Base-by-base conservation (phyloP, 768 basidiomycete species). In the Lentinula aciculospora region DNA sequence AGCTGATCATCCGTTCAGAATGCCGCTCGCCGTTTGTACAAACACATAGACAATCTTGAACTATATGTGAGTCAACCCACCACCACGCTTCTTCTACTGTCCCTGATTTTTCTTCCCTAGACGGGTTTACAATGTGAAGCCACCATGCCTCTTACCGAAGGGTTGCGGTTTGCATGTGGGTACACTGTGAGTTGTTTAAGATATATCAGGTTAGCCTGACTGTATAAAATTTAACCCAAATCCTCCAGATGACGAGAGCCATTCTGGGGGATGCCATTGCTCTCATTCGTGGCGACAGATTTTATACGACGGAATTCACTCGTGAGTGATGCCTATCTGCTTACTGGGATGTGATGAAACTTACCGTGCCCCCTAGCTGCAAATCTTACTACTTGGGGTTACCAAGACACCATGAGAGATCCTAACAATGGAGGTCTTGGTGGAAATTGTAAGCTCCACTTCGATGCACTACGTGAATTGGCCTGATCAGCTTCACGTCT, bases 361-460 rank as follows among this genome's bases (percentile, higher is more conserved):
- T 39, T 13, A 7, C 21, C 23, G 2, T 39, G 21, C 17, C 15
- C 13, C 54, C 6, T 64, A 89, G 87, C 89, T 9, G 77, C 74
- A 64, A 92, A 90, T 67, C 70, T 89, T 9, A 92, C 92, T 2
- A 70, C 83, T 1, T 94, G 91, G 90, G 91, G 89, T 25, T 91
- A 81, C 67, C 74, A 83, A 57, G 85, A 91, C 42, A 47, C 44
- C 3, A 36, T 49, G 21, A 46, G 75, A 17, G 75, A 80, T 59
- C 67, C 69, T 42, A 63, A 75, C 57, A 77, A 78, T 51, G 75
- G 74, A 39, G 71, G 69, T 28, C 64, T 65, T 25, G 74, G 74
- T 34, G 71, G 71, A 2, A 62, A 73, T 60, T 60, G 74, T 75
- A 64, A 25, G 71, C 62, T 13, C 6, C n/a, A n/a, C 39, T 55